A percentile compares a stretch with the other conserved stretches of the same genome.
phyloP scores from a whole-genome alignment of 352 stramenopile species.

The Sclerospora graminicola region DNA sequence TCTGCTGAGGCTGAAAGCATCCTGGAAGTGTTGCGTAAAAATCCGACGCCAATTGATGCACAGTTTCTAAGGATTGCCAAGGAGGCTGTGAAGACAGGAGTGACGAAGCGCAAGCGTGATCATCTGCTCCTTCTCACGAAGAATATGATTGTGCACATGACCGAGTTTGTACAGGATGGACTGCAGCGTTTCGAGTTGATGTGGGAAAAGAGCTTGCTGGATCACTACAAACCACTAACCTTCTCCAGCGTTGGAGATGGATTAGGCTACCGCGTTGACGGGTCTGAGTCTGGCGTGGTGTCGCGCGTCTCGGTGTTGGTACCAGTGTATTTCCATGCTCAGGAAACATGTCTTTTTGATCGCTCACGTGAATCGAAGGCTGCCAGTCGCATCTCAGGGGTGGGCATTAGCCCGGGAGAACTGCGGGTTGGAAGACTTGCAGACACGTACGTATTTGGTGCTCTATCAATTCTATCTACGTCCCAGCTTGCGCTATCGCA shows the following conservation, averaged over 20 bases:
- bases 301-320: conserved; percentile 71
- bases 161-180: conserved; percentile 72
- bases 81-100: conserved; percentile 45
- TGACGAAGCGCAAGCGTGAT: conserved; percentile 57
- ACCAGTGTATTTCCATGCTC: conserved; percentile 65
- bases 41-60: conserved; percentile 36
- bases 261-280: conserved; percentile 59
- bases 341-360: conserved; percentile 75
- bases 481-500: conserved; percentile 66
- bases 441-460: conserved; percentile 73
- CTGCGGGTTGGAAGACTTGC: conserved; percentile 55
- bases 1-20: conserved; percentile 67
- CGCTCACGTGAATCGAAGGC: conserved; percentile 41
- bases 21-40: conserved; percentile 41
- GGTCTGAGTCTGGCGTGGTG: conserved; percentile 35
- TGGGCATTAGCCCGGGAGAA: conserved; percentile 54
- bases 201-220: conserved; percentile 75
- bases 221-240: conserved; percentile 67
- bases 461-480: conserved; percentile 72
- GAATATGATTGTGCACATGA: conserved; percentile 81
- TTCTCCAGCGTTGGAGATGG: conserved; percentile 66
- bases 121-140: conserved; percentile 72
- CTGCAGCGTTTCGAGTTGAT: conserved; percentile 74
- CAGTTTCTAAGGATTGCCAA: conserved; percentile 61
- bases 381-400: conserved; percentile 42